Evolutionary conservation across 1,284 basidiomycete genomes (phyloP).

Genomic region (Exobasidium cylindrosporum): DNA sequence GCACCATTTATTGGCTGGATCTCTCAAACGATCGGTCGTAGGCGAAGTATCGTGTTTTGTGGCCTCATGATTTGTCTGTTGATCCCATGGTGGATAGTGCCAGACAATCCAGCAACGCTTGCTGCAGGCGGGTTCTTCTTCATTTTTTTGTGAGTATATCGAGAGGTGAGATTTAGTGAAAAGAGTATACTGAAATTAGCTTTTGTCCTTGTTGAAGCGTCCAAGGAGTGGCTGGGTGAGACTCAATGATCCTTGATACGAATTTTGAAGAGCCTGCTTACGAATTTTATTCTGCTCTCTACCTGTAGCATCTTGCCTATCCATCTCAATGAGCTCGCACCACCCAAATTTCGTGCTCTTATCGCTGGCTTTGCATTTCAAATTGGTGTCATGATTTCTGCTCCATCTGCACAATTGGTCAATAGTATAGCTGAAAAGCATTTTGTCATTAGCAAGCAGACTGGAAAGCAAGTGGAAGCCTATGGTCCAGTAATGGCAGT

Average conservation of each 20-base stretch:
- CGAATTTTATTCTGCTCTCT: too few relatives aligned
- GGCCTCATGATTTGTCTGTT: background rate
- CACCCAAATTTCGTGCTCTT: background rate
- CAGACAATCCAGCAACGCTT: background rate
- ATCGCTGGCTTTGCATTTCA: background rate
- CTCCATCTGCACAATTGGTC: background rate
- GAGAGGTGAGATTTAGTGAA: too few relatives aligned
- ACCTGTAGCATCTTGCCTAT: background rate
- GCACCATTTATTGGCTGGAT: background rate
- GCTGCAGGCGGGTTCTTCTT: background rate
- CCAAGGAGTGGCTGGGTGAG: background rate
- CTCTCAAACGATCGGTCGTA: background rate
- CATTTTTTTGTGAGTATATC: background rate
- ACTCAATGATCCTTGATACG: too few relatives aligned
- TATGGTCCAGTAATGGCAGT: background rate
- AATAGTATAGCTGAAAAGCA: background rate
- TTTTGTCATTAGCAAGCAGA: background rate
- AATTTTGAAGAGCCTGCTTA: too few relatives aligned
- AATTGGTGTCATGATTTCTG: background rate
- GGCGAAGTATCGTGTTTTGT: background rate
- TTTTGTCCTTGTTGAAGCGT: background rate
- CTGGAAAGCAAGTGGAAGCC: background rate
- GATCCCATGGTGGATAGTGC: background rate
- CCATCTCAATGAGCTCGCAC: background rate
- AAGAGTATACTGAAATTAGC: background rate